Conservation (phyloP, 805 yeast genomes). For the Barnettozyma sp. region DNA sequence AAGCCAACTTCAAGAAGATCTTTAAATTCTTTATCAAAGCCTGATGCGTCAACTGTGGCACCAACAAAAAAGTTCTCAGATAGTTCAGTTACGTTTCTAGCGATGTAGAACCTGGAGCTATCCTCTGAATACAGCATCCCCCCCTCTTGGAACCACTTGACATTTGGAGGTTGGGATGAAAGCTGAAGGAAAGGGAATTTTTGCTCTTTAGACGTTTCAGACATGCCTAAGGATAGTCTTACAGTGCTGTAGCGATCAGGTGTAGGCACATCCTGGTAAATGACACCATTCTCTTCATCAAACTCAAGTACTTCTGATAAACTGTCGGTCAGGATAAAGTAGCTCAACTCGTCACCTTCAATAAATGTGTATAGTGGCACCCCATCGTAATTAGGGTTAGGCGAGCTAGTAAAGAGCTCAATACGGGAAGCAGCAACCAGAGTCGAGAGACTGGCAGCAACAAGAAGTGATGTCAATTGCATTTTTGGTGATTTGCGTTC, state of each 20-base stretch:
- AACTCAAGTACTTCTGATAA: conserved; percentile 7
- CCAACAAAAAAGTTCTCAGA: no score
- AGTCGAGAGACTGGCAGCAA: conserved; percentile 2
- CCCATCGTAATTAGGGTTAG: background rate
- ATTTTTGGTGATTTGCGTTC: no score
- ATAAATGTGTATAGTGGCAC: conserved; percentile 10
- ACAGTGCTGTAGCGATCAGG: background rate
- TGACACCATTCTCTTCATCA: conserved; percentile 7
- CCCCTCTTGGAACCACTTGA: conserved; percentile 17
- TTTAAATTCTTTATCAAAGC: no score
- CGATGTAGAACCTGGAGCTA: conserved; percentile 32
- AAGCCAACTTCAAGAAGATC: no score
- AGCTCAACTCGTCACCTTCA: conserved; percentile 21
- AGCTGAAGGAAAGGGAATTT: conserved; percentile 14
- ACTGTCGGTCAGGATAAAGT: conserved; percentile 10
- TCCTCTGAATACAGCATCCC: conserved; percentile 27
- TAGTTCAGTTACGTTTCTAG: conserved; percentile 38
- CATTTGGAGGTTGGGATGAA: conserved; percentile 6
- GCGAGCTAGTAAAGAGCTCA: background rate
- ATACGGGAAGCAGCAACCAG: conserved; percentile 3
- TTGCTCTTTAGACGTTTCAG: background rate
- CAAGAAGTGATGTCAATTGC: conserved; percentile 5
- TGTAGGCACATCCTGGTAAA: conserved; percentile 5
- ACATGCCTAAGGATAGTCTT: conserved; percentile 8
- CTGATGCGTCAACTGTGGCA: no score